Conservation (phyloP, 2,329 filamentous ascomycete species). For the Pseudopithomyces chartarum region DNA sequence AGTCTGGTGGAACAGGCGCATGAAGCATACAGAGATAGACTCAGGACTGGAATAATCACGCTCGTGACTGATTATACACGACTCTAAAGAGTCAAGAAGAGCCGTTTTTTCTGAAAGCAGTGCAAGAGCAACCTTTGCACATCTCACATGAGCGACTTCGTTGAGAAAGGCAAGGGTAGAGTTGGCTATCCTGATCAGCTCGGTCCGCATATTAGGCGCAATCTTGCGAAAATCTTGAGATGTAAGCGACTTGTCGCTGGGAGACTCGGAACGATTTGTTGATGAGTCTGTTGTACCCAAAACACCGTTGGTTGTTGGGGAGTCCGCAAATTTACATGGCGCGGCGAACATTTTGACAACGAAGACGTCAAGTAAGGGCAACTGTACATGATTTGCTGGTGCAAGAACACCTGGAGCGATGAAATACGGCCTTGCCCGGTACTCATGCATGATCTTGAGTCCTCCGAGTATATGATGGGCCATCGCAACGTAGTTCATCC, state of each 20-base stretch:
- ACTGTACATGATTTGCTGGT: constrained; percentile 36
- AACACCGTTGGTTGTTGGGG: constrained; percentile 9
- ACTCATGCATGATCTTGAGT: constrained; percentile 52
- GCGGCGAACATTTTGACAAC: constrained; percentile 25
- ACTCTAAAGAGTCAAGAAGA: constrained; percentile 19
- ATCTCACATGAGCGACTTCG: constrained; percentile 19
- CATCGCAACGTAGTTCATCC: constrained; percentile 49
- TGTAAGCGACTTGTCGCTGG: background rate
- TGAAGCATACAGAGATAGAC: constrained; percentile 19
- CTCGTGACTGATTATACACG: constrained; percentile 12
- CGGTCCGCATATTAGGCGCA: constrained; percentile 22
- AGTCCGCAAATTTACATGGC: constrained; percentile 24
- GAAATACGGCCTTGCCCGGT: constrained; percentile 46
- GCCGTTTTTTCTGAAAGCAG: constrained; percentile 19
- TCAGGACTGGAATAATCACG: constrained; percentile 8
- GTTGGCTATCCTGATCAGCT: constrained; percentile 19
- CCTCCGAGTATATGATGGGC: constrained; percentile 51
- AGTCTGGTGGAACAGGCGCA: constrained; percentile 23
- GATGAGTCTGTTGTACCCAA: constrained; percentile 7
- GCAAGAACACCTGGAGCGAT: constrained; percentile 28
- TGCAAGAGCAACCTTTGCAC: constrained; percentile 11
- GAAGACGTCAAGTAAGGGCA: constrained; percentile 44
- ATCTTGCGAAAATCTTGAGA: constrained; percentile 18
- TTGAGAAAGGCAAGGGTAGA: constrained; percentile 20
- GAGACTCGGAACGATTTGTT: constrained; percentile 2